These are phyloP conservation scores for Cryphonectria parasitica DNA, from an alignment of 2,329 filamentous ascomycete genomes.

Conservation along the genomic window DNA sequence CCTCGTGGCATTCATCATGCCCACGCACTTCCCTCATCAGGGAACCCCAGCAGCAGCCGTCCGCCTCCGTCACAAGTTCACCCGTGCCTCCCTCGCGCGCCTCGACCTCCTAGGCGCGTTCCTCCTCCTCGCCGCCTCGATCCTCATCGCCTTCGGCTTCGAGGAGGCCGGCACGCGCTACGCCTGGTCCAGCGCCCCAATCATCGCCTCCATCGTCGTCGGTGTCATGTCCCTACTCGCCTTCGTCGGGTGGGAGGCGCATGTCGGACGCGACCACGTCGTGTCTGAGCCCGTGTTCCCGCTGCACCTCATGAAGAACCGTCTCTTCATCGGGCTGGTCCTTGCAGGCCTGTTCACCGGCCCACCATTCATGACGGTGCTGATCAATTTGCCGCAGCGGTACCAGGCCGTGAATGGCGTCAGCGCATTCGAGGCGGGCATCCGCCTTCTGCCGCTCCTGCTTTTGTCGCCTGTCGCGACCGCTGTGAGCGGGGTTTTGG, in stretches of 20 bases:
- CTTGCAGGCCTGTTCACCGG: slow-evolving; percentile 40
- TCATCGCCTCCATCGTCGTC: slow-evolving; percentile 39
- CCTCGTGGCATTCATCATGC: slow-evolving; percentile 36
- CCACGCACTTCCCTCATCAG: slow-evolving; percentile 35
- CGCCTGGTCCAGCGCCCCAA: slow-evolving; percentile 45
- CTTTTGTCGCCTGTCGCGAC: slow-evolving; percentile 40
- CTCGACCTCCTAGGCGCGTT: slow-evolving; percentile 38
- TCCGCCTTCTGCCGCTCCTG: slow-evolving; percentile 41
- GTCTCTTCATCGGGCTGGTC: slow-evolving; percentile 18
- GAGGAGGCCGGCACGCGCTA: slow-evolving; percentile 48
- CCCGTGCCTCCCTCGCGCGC: slow-evolving; percentile 22
- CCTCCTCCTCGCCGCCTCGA: slow-evolving; percentile 45
- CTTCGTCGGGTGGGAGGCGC: slow-evolving; percentile 39
- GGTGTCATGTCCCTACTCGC: neutral
- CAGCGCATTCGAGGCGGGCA: slow-evolving; percentile 38
- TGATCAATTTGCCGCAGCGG: slow-evolving; percentile 44
- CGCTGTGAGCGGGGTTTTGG: slow-evolving; percentile 36
- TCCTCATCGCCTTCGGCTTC: slow-evolving; percentile 50
- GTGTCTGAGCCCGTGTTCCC: slow-evolving; percentile 43
- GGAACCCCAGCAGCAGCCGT: slow-evolving; percentile 1
- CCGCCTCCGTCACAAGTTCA: slow-evolving; percentile 22
- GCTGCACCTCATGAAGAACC: neutral
- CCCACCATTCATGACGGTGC: slow-evolving; percentile 40
- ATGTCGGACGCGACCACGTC: slow-evolving; percentile 30
- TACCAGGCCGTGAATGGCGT: slow-evolving; percentile 41